Evolutionary conservation across 192 early-diverging fungal genomes (phyloP).

Genomic region (Mortierella antarctica): DNA sequence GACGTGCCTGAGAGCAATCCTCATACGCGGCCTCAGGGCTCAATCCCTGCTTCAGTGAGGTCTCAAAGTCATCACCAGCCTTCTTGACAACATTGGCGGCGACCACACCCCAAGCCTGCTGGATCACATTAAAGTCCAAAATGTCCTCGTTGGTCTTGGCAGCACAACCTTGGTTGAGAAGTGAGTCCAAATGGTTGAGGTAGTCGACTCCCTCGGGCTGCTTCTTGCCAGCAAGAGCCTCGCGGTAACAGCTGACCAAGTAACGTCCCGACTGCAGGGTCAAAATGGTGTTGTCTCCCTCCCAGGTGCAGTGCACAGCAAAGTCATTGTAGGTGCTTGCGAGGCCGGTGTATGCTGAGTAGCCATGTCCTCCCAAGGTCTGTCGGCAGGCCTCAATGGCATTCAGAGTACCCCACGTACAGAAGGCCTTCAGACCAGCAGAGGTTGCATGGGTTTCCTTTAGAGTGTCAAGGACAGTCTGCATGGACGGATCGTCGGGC

Average conservation of each 20-base stretch:
- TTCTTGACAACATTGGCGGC: slow-evolving; percentile 84
- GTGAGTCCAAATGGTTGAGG: slow-evolving; percentile 65
- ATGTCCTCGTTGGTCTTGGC: slow-evolving; percentile 63
- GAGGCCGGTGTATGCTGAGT: slow-evolving; percentile 92
- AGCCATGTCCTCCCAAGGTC: slow-evolving; percentile 91
- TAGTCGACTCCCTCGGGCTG: slow-evolving; percentile 82
- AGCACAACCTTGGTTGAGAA: slow-evolving; percentile 58
- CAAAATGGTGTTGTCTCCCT: slow-evolving; percentile 92
- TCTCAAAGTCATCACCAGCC: slow-evolving; percentile 83
- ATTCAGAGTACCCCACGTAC: slow-evolving; percentile 88
- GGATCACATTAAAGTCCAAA: slow-evolving; percentile 69
- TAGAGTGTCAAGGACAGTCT: slow-evolving; percentile 76
- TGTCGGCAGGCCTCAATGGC: slow-evolving; percentile 93
- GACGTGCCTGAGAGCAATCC: slow-evolving; percentile 82
- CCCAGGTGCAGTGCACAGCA: slow-evolving; percentile 89
- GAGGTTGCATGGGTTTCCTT: slow-evolving; percentile 92
- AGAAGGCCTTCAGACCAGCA: slow-evolving; percentile 91
- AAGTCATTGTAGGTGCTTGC: slow-evolving; percentile 85
- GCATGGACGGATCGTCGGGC: slow-evolving; percentile 67
- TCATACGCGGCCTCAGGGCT: slow-evolving; percentile 86
- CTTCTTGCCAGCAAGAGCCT: slow-evolving; percentile 77
- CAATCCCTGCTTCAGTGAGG: slow-evolving; percentile 67
- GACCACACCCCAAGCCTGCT: slow-evolving; percentile 83
- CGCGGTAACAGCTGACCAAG: slow-evolving; percentile 75
- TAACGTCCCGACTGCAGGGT: slow-evolving; percentile 89